Evolutionary conservation across 805 yeast genomes (phyloP), one percentile per base, ranked within the genome.

Genomic region (Yarrowia divulgata): DNA sequence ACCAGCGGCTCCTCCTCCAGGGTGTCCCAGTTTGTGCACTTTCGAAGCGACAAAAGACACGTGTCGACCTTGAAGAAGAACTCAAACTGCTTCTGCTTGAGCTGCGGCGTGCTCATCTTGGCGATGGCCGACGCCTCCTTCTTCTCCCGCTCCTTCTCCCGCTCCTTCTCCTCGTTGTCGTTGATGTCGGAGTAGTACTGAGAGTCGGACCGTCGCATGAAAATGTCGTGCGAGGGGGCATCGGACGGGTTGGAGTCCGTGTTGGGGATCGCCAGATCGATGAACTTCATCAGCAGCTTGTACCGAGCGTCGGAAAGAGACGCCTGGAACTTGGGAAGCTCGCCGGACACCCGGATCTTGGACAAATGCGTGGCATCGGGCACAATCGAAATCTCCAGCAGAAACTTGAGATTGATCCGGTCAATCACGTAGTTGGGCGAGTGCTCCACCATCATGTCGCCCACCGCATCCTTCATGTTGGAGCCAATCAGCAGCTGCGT

Each of bases 401-500:
- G 76, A 63, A 94, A 84, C 69, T 89, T 88, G 79, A 95, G 82
- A 71, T 88, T 88, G 73, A 93, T 83, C 68, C 88, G 88, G 73
- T 91, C 96, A 69, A 95, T 81, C 69, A 95, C 87, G 70, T 88
- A 82, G 3, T 90, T 85, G 0, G 86, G 82, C 71, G 83, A 83
- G 19, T 79, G 73, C 29, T 70, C 66, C 12, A 71, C 69, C 42
- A 52, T 4, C 18, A 93, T 78, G 73, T 90, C 91, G 60, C 85
- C 86, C 80, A 93, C 87, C 0, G 97, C 90, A 0, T 90, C 85
- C 73, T 89, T 86, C 68, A 93, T 88, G 71, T 87, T 85, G 0
- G 96, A 89, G 0, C 98, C 99, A 57, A 95, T 88, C 68, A 95
- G 80, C 42, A 94, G 85, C 76, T 94, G 97, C 0, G 98, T 93